Base-by-base conservation (phyloP, 2,329 filamentous ascomycete genomes). In the Plectosphaerella sp. region DNA sequence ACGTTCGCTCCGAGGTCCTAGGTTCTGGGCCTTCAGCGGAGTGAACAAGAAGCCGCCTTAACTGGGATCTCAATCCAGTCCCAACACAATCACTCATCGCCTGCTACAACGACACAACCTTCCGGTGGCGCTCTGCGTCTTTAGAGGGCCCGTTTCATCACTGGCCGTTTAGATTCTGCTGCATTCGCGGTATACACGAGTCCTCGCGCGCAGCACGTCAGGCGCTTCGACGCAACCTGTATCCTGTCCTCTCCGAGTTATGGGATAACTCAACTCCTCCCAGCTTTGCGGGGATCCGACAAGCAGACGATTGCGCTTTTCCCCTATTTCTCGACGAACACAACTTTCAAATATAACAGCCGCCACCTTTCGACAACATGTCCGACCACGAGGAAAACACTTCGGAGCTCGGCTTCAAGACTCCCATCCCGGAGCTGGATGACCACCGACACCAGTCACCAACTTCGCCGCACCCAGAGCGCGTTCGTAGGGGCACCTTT, bases 41-140 rank as follows among this genome's bases (percentile, higher is more conserved):
- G 89, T 91, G 79, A 90, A 94, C 80, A 94, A 91, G 80, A 93
- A 96, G 77, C 93, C 94, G 71, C 93, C 93, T 81, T 97, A 97
- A 97, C 76, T 93, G 72, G 79, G 63, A 71, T 56, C 54, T 12
- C 16, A n/a, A 6, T 39, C 14, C 37, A 33, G 28, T 33, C 28
- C 28, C 28, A 33, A 33, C 8, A 33, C 8, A 9, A 33, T 33
- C 28, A 33, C 28, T 5, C 28, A 10, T 12, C 8, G 8, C 28
- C 28, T 33, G 28, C 28, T 10, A 33, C 28, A 12, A 3, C 28
- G 8, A 33, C 28, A 9, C 28, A 12, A 33, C 28, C 28, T 33
- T 12, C 8, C 28, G 28, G 28, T 12, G 28, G 28, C 28, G 28
- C 28, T 9, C 28, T 10, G 28, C 28, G 28, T 33, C 28, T 33